These are phyloP conservation scores for Neonothopanus nambi DNA, from an alignment of 1,284 basidiomycete genomes.

Conservation along the genomic window DNA sequence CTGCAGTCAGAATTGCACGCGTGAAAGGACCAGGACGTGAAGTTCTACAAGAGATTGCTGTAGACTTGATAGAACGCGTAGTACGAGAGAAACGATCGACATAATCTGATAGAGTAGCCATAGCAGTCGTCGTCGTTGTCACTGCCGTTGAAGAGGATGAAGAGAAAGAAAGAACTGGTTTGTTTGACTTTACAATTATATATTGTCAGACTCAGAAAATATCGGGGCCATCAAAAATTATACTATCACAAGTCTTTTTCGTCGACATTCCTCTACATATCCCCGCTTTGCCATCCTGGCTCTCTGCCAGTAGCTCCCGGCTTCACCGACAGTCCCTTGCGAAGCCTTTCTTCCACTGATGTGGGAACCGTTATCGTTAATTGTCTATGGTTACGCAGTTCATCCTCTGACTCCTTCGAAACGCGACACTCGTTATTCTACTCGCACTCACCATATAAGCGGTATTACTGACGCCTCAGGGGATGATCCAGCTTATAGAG, in stretches of 20 bases:
- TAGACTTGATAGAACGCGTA: slow-evolving; percentile 36
- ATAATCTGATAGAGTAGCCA: slow-evolving; percentile 44
- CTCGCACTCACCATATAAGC: slow-evolving; percentile 56
- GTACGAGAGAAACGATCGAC: slow-evolving; percentile 42
- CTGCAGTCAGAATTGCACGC: slow-evolving; percentile 57
- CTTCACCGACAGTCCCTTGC: slow-evolving; percentile 1
- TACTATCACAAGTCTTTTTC: not conserved
- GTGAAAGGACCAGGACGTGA: slow-evolving; percentile 43
- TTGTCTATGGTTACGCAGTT: slow-evolving; percentile 81
- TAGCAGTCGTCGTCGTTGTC: slow-evolving; percentile 20
- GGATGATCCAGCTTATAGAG: slow-evolving; percentile 66
- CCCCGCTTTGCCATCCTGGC: slow-evolving; percentile 6
- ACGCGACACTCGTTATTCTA: slow-evolving; percentile 68
- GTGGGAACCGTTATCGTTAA: slow-evolving; percentile 80
- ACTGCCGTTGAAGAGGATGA: slow-evolving; percentile 14
- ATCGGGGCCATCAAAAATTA: too few species aligned
- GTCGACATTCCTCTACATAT: not conserved
- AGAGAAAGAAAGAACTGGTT: not conserved
- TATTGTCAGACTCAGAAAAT: too few species aligned
- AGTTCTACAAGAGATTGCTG: slow-evolving; percentile 26
- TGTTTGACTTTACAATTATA: slow-evolving; percentile 10
- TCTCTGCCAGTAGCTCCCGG: slow-evolving; percentile 1
- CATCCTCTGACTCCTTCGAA: slow-evolving; percentile 71
- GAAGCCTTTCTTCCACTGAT: slow-evolving; percentile 23
- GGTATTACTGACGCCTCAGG: slow-evolving; percentile 70